Percentiles rank a stretch among this genome's conserved stretches.
phyloP scores from a whole-genome alignment of 2,329 filamentous ascomycete species.

The Ascochyta lentis region DNA sequence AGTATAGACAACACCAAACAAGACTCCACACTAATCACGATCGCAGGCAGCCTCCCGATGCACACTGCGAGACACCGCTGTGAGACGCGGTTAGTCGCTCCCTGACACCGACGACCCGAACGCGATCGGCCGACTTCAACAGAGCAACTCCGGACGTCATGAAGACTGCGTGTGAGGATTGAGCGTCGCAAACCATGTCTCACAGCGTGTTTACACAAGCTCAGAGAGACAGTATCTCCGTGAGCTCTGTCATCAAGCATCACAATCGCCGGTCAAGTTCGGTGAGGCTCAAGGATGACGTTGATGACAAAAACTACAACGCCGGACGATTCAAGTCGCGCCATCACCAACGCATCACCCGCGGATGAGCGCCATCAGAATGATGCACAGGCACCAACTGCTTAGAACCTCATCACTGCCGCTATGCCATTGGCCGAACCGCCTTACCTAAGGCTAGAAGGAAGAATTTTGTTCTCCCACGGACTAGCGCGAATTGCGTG shows the following conservation, averaged over 20 bases:
- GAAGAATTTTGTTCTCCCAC: slow-evolving; percentile 32
- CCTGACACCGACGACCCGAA: slow-evolving; percentile 13
- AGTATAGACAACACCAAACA: slow-evolving; percentile 11
- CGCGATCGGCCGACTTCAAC: slow-evolving; percentile 12
- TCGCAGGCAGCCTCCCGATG: slow-evolving; percentile 19
- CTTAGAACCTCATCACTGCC: slow-evolving; percentile 14
- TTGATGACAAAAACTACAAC: slow-evolving; percentile 17
- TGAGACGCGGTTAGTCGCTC: slow-evolving; percentile 15
- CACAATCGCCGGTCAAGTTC: slow-evolving; percentile 10
- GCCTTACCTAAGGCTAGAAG: slow-evolving; percentile 29
- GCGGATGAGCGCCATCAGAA: slow-evolving; percentile 14
- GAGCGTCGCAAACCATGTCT: neutral
- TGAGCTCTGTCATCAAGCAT: slow-evolving; percentile 6
- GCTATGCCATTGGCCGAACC: slow-evolving; percentile 27
- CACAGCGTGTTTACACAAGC: neutral
- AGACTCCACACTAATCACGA: slow-evolving; percentile 15
- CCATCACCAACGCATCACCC: slow-evolving; percentile 14
- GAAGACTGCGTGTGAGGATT: neutral
- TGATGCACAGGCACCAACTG: slow-evolving; percentile 14
- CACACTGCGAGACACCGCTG: slow-evolving; percentile 10
- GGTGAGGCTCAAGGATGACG: slow-evolving; percentile 15
- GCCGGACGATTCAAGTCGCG: slow-evolving; percentile 14
- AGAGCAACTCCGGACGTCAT: slow-evolving; percentile 1
- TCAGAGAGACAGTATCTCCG: neutral
- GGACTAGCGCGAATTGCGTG: slow-evolving; percentile 44